Conservation (phyloP, 2,329 filamentous ascomycete genomes). For the Fusarium camptoceras region DNA sequence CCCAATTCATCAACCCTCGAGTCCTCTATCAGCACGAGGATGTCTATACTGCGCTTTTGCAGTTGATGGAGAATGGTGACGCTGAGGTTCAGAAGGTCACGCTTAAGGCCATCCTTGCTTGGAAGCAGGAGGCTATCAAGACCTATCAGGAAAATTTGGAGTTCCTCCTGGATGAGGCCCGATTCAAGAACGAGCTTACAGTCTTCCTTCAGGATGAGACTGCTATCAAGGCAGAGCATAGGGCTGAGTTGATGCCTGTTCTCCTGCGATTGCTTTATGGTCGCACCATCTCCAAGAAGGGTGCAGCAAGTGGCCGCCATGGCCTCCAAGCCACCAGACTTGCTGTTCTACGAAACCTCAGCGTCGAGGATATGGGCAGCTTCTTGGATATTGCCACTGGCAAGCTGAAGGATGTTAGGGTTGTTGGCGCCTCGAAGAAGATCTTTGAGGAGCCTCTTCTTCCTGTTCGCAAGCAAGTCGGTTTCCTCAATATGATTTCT, state of each 20-base stretch:
- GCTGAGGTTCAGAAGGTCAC: constrained; percentile 87
- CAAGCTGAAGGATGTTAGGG: constrained; percentile 69
- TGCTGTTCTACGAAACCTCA: constrained; percentile 82
- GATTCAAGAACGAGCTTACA: constrained; percentile 94
- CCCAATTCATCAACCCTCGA: constrained; percentile 86
- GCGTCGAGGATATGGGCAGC: constrained; percentile 76
- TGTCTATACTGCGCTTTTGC: constrained; percentile 80
- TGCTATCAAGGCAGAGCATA: constrained; percentile 79
- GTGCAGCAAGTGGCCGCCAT: constrained; percentile 79
- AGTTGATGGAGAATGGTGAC: constrained; percentile 87
- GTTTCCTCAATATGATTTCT: constrained; percentile 91
- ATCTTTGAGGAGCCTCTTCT: constrained; percentile 70
- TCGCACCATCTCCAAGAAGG: constrained; percentile 84
- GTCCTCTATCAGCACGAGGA: constrained; percentile 82
- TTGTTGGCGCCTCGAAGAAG: constrained; percentile 66
- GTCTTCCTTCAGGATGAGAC: constrained; percentile 84
- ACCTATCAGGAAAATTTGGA: constrained; percentile 87
- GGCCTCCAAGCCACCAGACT: constrained; percentile 86
- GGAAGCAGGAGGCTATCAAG: constrained; percentile 83
- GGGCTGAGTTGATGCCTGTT: constrained; percentile 81
- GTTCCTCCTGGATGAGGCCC: constrained; percentile 88
- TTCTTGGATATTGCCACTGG: constrained; percentile 88
- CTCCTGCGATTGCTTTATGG: constrained; percentile 90
- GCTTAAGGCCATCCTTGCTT: constrained; percentile 85
- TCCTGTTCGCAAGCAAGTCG: constrained; percentile 82